Evolutionary conservation across 805 yeast species (phyloP).

Genomic region (Gaillardinia entomophila): DNA sequence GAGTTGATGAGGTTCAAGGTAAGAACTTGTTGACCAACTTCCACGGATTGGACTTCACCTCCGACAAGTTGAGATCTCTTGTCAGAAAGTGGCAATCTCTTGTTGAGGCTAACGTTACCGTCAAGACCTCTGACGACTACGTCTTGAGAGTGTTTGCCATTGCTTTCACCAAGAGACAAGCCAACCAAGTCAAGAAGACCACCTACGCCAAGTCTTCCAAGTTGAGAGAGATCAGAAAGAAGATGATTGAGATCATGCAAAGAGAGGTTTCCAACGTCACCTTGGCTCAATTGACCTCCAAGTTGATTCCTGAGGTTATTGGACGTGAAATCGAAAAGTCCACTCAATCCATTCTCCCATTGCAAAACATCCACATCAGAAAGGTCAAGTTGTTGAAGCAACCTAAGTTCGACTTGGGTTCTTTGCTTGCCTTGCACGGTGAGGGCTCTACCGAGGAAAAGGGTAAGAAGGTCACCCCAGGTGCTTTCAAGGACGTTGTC

Average conservation of each 20-base stretch:
- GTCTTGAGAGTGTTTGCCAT: constrained; percentile 3
- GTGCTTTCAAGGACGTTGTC: constrained; percentile 7
- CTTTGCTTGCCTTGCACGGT: constrained; percentile 7
- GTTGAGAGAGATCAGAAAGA: constrained; percentile 4
- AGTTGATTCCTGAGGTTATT: constrained; percentile 5
- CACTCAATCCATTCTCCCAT: constrained; percentile 4
- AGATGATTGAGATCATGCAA: constrained; percentile 3
- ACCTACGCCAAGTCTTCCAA: constrained; percentile 4
- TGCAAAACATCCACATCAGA: constrained; percentile 7
- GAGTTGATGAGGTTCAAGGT: constrained; percentile 5
- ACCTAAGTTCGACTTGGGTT: constrained; percentile 6
- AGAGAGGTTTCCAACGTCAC: constrained; percentile 4
- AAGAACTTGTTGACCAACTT: constrained; percentile 6
- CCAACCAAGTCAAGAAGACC: constrained; percentile 4
- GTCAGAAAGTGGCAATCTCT: constrained; percentile 4
- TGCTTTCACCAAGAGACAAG: constrained; percentile 5
- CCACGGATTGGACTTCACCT: constrained; percentile 5
- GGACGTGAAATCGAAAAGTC: constrained; percentile 5
- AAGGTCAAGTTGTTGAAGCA: constrained; percentile 8
- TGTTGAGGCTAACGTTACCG: constrained; percentile 4
- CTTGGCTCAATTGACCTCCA: constrained; percentile 3
- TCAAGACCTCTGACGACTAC: constrained; percentile 5
- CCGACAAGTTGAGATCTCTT: constrained; percentile 4
- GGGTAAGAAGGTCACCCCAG: constrained; percentile 5
- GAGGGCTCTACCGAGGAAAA: constrained; percentile 5